Evolutionary conservation across 2,329 filamentous ascomycete genomes (phyloP).

Genomic region (Sporothrix variecibatus): DNA sequence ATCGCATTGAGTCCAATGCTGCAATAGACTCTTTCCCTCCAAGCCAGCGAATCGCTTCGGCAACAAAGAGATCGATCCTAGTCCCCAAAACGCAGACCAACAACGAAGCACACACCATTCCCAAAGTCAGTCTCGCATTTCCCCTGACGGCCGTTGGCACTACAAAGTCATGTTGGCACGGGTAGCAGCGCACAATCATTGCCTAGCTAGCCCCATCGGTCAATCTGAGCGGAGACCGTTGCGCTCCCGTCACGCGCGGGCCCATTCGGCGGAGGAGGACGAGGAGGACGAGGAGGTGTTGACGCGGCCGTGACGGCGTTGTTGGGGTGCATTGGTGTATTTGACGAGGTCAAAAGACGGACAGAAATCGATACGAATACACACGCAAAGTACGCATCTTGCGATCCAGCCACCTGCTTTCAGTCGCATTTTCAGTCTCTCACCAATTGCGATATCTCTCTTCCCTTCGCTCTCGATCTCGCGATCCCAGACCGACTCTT

Average conservation of each 20-base stretch:
- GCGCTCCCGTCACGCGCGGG: conserved; percentile 13
- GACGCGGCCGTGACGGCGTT: neutral
- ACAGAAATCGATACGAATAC: neutral
- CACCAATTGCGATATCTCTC: neutral
- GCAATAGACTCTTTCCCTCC: neutral
- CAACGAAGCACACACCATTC: neutral
- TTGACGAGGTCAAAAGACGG: neutral
- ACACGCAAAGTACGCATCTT: neutral
- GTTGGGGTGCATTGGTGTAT: conserved; percentile 11
- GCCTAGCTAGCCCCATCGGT: neutral
- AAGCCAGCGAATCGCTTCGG: neutral
- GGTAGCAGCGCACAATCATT: conserved; percentile 3
- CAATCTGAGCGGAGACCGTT: neutral
- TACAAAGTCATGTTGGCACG: conserved; percentile 22
- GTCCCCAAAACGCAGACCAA: neutral
- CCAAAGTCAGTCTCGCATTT: neutral
- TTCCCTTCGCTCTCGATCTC: neutral
- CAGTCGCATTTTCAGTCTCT: neutral
- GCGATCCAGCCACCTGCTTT: neutral
- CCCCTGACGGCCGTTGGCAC: conserved; percentile 19
- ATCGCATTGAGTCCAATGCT: neutral
- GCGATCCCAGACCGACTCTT: conserved; percentile 16
- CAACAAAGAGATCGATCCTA: neutral
- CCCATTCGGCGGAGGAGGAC: conserved; percentile 15
- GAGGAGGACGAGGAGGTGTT: conserved; percentile 5